Evolutionary conservation across 352 stramenopile species (phyloP).

Genomic region (Blastocystis sp.): DNA sequence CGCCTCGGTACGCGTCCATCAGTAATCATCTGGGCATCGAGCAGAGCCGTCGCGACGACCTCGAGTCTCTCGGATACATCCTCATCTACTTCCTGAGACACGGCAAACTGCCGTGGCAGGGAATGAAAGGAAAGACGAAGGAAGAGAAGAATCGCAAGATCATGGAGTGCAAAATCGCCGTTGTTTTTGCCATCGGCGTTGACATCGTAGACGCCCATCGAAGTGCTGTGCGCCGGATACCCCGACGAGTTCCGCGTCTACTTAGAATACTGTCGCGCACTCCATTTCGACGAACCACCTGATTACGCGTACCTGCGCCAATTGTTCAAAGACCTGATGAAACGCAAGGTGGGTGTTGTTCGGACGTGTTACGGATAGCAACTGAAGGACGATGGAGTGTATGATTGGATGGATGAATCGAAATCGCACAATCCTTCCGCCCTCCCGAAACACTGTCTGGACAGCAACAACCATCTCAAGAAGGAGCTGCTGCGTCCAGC

Average conservation of each 20-base stretch:
- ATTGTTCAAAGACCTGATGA: conserved; percentile 80
- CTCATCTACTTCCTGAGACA: conserved; percentile 91
- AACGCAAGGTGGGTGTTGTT: conserved; percentile 57
- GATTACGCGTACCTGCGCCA: conserved; percentile 89
- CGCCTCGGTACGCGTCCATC: conserved; percentile 88
- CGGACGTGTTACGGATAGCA: conserved; percentile 31
- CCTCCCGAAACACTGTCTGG: conserved; percentile 52
- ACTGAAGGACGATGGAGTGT: conserved; percentile 57
- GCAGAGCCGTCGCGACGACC: conserved; percentile 88
- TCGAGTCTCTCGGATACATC: conserved; percentile 90
- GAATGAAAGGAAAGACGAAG: conserved; percentile 91
- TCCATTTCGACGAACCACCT: conserved; percentile 91
- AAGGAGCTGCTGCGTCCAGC: conserved; percentile 54
- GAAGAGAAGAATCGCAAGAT: conserved; percentile 94
- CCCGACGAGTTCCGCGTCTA: conserved; percentile 79
- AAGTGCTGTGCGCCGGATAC: conserved; percentile 77
- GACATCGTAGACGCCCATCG: conserved; percentile 76
- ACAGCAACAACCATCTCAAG: not conserved
- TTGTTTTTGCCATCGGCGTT: not conserved
- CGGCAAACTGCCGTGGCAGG: conserved; percentile 90
- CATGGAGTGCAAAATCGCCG: conserved; percentile 89
- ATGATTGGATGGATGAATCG: conserved; percentile 72
- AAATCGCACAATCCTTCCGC: conserved; percentile 49
- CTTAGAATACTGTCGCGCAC: conserved; percentile 85
- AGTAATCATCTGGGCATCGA: conserved; percentile 94